These are phyloP conservation scores for Skeletonema tropicum DNA, from an alignment of 108 stramenopile species.

Conservation along the genomic window DNA sequence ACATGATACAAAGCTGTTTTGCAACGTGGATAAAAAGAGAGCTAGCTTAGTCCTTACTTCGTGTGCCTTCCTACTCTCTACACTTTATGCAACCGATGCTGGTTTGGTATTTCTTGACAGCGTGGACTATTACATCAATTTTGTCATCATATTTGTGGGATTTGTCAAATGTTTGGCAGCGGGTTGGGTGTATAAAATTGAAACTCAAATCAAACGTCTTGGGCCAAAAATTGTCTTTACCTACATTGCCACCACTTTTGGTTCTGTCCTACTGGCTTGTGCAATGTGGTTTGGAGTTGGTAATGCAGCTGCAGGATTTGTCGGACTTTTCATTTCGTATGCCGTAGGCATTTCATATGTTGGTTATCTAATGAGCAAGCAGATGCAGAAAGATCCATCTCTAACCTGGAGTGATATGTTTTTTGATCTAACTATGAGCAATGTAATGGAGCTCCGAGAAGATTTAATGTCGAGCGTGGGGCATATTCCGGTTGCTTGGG, in stretches of 20 bases:
- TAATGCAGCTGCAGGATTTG: constrained; percentile 50
- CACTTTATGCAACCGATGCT: constrained; percentile 66
- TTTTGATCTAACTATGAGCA: background rate
- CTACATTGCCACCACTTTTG: constrained; percentile 57
- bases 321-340: constrained; percentile 43
- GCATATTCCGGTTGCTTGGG: constrained; percentile 57
- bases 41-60: constrained; percentile 27
- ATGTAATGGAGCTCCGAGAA: background rate
- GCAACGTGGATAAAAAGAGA: constrained; percentile 20
- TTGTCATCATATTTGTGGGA: constrained; percentile 66
- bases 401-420: background rate
- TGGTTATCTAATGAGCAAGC: constrained; percentile 39
- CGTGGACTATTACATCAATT: constrained; percentile 73
- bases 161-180: constrained; percentile 60
- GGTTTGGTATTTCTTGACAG: constrained; percentile 58
- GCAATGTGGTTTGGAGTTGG: constrained; percentile 54
- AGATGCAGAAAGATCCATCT: constrained; percentile 16
- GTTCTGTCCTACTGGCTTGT: constrained; percentile 51
- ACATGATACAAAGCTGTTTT: constrained; percentile 26
- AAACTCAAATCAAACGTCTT: constrained; percentile 34
- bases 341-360: constrained; percentile 35
- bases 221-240: constrained; percentile 44
- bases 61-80: constrained; percentile 33
- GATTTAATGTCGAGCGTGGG: constrained; percentile 30
- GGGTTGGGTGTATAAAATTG: constrained; percentile 66